Percentiles rank a stretch among this genome's conserved stretches.
These are phyloP conservation scores for Diaporthe nobilis DNA, from an alignment of 2,329 filamentous ascomycete species.

Conservation along the genomic window DNA sequence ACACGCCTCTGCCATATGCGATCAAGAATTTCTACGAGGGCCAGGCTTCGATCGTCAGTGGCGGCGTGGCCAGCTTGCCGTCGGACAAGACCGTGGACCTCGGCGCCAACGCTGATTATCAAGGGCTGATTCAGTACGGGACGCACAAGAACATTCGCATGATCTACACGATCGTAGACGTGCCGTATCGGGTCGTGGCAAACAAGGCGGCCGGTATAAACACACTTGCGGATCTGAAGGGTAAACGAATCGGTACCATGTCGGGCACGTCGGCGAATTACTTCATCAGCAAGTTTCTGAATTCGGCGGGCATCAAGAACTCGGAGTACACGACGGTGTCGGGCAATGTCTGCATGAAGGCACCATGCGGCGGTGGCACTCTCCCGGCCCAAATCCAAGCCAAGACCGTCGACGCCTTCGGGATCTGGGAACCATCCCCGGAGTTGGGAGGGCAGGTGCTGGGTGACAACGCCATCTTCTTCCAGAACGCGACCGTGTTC, in stretches of 20 bases:
- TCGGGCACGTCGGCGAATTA: background rate
- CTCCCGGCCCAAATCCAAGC: conserved; percentile 5
- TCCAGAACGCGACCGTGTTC: conserved; percentile 17
- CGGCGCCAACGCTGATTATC: conserved; percentile 1
- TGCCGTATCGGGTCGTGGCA: conserved; percentile 8
- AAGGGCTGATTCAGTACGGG: background rate
- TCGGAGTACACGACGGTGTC: conserved; percentile 5
- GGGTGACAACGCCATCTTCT: background rate
- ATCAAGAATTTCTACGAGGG: conserved; percentile 16
- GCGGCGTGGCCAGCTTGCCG: conserved; percentile 3
- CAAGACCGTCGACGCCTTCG: conserved; percentile 13
- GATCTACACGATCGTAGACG: conserved; percentile 8
- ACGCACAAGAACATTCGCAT: conserved; percentile 1
- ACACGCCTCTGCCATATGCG: conserved; percentile 12
- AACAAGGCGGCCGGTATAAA: conserved; percentile 5
- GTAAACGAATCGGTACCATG: background rate
- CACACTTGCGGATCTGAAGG: background rate
- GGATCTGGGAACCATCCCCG: conserved; percentile 5
- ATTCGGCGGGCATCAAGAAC: background rate
- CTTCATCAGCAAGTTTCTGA: background rate
- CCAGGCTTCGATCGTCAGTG: conserved; percentile 13
- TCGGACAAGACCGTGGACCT: conserved; percentile 13
- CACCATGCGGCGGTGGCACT: conserved; percentile 3
- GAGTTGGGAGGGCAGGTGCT: conserved; percentile 8
- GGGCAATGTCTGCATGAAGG: background rate